A percentile compares a stretch with the other conserved stretches of the same genome.
These are phyloP conservation scores for Boechera retrofracta DNA, from an alignment of 345 rosid genomes.

Conservation along the genomic window DNA sequence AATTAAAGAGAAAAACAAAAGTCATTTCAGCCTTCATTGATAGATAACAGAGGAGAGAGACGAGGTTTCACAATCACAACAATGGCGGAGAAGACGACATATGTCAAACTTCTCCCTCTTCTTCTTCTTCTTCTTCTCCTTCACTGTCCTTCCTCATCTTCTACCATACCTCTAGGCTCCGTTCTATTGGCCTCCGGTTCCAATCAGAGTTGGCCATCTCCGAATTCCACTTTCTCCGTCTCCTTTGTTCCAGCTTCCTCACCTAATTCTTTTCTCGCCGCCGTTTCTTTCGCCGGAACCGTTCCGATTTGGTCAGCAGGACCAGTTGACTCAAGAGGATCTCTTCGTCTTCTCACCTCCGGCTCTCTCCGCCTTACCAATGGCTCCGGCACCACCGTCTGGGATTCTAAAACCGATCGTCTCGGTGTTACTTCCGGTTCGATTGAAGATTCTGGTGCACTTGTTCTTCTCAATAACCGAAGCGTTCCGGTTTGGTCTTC, in stretches of 20 bases:
- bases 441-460: conserved; percentile 62
- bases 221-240: conserved; percentile 50
- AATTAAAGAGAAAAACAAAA: neutral
- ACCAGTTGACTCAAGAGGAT: conserved; percentile 57
- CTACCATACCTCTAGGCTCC: conserved; percentile 50
- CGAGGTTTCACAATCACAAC: conserved; percentile 18
- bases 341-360: conserved; percentile 50
- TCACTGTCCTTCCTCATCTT: conserved; percentile 26
- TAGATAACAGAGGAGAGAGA: neutral
- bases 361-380: conserved; percentile 64
- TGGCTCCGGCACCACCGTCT: conserved; percentile 61
- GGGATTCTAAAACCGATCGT: conserved; percentile 61
- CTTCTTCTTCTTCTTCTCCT: conserved; percentile 13
- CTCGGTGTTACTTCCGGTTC: conserved; percentile 58
- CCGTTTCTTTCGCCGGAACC: conserved; percentile 51
- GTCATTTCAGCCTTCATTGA: conserved; percentile 13
- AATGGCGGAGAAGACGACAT: conserved; percentile 39
- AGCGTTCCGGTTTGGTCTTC: conserved; percentile 61
- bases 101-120: conserved; percentile 13
- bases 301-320: conserved; percentile 65
- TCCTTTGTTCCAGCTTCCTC: conserved; percentile 50
- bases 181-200: conserved; percentile 53
- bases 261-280: conserved; percentile 49
- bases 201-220: conserved; percentile 55
- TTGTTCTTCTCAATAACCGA: conserved; percentile 49